phyloP scores from a whole-genome alignment of 768 basidiomycete genomes.

The Psilocybe azurescens region DNA sequence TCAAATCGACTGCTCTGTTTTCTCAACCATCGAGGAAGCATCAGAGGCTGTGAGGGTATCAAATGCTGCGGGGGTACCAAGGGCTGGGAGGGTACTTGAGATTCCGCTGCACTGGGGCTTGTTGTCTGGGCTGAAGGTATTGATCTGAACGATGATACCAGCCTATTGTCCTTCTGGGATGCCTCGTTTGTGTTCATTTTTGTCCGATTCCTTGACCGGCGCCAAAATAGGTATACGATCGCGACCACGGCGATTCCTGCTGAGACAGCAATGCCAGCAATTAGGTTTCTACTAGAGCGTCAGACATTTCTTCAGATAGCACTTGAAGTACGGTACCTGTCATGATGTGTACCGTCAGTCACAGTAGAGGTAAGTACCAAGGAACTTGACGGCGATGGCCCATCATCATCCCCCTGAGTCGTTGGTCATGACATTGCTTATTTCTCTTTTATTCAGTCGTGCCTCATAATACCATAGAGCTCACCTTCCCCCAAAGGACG shows the following conservation, averaged over 20 bases:
- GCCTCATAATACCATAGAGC: background rate
- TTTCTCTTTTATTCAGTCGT: no score
- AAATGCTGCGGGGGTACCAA: background rate
- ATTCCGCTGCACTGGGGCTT: background rate
- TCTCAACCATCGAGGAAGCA: background rate
- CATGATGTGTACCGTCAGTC: no score
- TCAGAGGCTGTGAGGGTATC: background rate
- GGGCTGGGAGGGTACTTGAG: background rate
- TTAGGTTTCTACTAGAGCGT: background rate
- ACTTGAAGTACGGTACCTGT: no score
- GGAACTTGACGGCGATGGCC: background rate
- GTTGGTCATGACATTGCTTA: no score
- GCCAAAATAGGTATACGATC: constrained; percentile 2
- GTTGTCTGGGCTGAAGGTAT: background rate
- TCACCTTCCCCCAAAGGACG: constrained; percentile 19
- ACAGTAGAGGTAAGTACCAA: background rate
- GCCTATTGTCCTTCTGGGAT: background rate
- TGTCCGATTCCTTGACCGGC: background rate
- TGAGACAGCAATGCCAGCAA: background rate
- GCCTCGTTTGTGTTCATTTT: background rate
- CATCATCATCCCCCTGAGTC: background rate
- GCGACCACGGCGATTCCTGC: background rate
- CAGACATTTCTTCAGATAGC: background rate
- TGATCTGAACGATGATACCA: background rate
- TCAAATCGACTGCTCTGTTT: no score